Conservation (phyloP, 2,329 filamentous ascomycete genomes). For the Microthyrium microscopicum region DNA sequence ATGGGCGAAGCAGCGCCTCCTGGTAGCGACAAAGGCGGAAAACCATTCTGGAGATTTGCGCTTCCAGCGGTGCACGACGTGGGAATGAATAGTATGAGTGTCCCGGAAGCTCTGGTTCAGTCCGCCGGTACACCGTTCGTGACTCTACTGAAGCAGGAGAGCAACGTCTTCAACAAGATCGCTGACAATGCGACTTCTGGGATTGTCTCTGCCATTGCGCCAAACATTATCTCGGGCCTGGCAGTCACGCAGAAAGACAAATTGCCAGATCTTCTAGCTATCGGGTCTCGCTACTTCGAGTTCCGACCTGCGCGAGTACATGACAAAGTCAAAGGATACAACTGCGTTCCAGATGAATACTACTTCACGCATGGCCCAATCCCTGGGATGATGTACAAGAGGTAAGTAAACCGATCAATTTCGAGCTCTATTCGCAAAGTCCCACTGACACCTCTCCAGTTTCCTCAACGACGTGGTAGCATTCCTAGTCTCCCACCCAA, state of each 20-base stretch:
- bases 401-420: too few relatives aligned
- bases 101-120: slow-evolving; percentile 22
- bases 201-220: too few relatives aligned
- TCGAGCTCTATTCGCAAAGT: too few relatives aligned
- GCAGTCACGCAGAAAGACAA: slow-evolving; percentile 35
- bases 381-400: slow-evolving; percentile 31
- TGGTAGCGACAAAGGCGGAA: slow-evolving; percentile 21
- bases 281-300: slow-evolving; percentile 35
- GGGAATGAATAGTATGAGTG: slow-evolving; percentile 36
- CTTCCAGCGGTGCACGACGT: slow-evolving; percentile 31
- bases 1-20: slow-evolving; percentile 26
- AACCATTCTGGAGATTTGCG: slow-evolving; percentile 27
- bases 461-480: slow-evolving; percentile 25
- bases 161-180: slow-evolving; percentile 13
- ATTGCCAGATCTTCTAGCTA: slow-evolving; percentile 25
- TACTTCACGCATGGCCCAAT: slow-evolving; percentile 36
- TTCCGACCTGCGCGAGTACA: slow-evolving; percentile 34
- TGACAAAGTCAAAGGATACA: slow-evolving; percentile 20
- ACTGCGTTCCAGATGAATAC: slow-evolving; percentile 22
- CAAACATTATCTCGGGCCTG: slow-evolving; percentile 30
- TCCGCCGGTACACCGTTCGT: slow-evolving; percentile 19
- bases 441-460: too few relatives aligned
- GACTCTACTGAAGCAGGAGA: slow-evolving; percentile 16
- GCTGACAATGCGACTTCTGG: slow-evolving; percentile 12
- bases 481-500: slow-evolving; percentile 25